Conservation (phyloP, 331 rosid genomes). For the Prunus yedoensis region DNA sequence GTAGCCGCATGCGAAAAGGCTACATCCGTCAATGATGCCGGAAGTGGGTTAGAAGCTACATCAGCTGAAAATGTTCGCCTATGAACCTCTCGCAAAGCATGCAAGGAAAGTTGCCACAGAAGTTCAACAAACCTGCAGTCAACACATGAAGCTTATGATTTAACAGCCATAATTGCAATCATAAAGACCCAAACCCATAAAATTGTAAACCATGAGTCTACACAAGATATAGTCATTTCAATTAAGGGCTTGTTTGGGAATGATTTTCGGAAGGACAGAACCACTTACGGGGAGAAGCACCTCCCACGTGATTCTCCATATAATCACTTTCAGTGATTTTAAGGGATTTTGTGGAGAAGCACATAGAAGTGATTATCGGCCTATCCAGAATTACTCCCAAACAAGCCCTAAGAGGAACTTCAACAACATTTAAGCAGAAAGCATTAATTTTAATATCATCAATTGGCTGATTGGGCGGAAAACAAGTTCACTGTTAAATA, state of each 20-base stretch:
- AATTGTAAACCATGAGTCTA: neutral
- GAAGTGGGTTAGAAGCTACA: slow-evolving; percentile 84
- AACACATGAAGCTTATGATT: slow-evolving; percentile 10
- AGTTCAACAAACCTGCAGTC: slow-evolving; percentile 92
- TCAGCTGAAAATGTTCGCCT: slow-evolving; percentile 88
- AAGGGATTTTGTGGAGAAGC: no score
- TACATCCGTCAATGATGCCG: slow-evolving; percentile 91
- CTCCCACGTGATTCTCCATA: no score
- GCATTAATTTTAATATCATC: neutral
- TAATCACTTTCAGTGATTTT: no score
- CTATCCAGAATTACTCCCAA: no score
- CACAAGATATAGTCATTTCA: neutral
- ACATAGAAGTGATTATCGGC: no score
- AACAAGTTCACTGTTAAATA: neutral
- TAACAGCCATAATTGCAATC: slow-evolving; percentile 3
- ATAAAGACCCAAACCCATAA: neutral
- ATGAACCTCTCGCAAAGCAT: slow-evolving; percentile 96
- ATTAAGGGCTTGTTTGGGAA: no score
- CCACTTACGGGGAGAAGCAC: no score
- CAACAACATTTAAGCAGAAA: neutral
- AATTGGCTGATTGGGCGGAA: neutral
- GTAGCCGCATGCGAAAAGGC: slow-evolving; percentile 99
- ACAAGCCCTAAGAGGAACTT: neutral
- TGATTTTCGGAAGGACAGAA: no score
- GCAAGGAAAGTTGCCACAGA: slow-evolving; percentile 98